Percentiles rank a stretch among this genome's conserved stretches.
phyloP scores from a whole-genome alignment of 331 rosid genomes.

The Spiraea crenata region DNA sequence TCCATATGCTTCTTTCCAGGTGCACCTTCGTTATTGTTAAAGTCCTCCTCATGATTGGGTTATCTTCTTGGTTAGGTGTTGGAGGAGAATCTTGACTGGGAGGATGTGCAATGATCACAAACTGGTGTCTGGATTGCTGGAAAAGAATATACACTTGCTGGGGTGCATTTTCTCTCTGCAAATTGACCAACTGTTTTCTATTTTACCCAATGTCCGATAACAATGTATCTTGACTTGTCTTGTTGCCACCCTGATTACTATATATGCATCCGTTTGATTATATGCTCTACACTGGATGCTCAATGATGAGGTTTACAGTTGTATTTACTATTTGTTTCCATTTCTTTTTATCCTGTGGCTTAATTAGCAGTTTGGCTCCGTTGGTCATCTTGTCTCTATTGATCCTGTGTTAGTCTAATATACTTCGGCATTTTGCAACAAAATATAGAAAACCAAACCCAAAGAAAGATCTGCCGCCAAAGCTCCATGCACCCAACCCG shows the following conservation, averaged over 20 bases:
- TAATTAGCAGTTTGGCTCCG: too few species aligned
- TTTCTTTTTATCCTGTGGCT: too few species aligned
- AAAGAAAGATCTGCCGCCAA: too few species aligned
- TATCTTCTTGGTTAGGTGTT: conserved; percentile 49
- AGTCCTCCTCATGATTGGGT: neutral
- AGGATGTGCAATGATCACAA: conserved; percentile 94
- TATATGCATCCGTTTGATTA: neutral
- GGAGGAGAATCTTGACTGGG: conserved; percentile 95
- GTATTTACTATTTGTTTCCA: neutral
- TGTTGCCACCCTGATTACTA: neutral
- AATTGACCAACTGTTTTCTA: conserved; percentile 36
- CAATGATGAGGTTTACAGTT: neutral
- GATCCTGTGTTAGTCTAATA: too few species aligned
- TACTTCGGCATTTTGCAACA: too few species aligned
- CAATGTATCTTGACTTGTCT: neutral
- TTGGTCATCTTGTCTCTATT: too few species aligned
- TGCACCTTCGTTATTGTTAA: neutral
- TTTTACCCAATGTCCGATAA: too few species aligned
- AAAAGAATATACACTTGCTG: conserved; percentile 80
- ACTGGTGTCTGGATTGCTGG: conserved; percentile 96
- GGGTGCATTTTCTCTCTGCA: conserved; percentile 84
- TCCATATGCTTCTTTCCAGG: neutral
- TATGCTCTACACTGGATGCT: neutral
- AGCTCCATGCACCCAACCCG: too few species aligned
- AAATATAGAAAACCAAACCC: too few species aligned